A percentile compares a stretch with the other conserved stretches of the same genome.
Conservation (phyloP, 495 filamentous ascomycete genomes). For the Aspergillus nanangensis region DNA sequence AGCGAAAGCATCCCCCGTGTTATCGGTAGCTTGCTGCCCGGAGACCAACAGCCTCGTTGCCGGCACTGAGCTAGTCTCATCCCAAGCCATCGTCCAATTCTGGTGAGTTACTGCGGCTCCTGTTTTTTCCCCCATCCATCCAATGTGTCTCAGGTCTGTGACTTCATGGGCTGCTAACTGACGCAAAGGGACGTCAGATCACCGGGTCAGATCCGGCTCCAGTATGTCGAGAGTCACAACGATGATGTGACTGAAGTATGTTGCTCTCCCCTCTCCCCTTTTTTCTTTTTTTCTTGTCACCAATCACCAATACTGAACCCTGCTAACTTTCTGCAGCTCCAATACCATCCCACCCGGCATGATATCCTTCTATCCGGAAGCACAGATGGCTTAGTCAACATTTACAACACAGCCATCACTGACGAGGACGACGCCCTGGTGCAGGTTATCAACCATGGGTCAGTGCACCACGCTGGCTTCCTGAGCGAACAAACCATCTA, state of each 20-base stretch:
- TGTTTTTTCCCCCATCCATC: not conserved
- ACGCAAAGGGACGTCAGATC: slow-evolving; percentile 65
- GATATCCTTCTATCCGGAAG: slow-evolving; percentile 75
- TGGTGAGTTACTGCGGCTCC: slow-evolving; percentile 49
- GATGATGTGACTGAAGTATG: slow-evolving; percentile 83
- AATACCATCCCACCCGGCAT: slow-evolving; percentile 62
- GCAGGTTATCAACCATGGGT: slow-evolving; percentile 84
- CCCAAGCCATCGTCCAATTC: slow-evolving; percentile 66
- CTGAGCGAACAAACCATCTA: slow-evolving; percentile 63
- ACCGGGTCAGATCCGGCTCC: slow-evolving; percentile 42
- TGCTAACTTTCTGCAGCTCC: slow-evolving; percentile 43
- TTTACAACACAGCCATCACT: slow-evolving; percentile 68
- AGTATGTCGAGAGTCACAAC: slow-evolving; percentile 83
- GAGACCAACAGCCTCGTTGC: slow-evolving; percentile 59
- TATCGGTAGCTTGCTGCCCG: slow-evolving; percentile 64
- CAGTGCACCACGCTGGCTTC: slow-evolving; percentile 83
- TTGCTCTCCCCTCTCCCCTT: not conserved
- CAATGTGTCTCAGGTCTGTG: slow-evolving; percentile 9
- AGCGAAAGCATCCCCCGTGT: slow-evolving; percentile 49
- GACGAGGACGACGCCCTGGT: slow-evolving; percentile 85
- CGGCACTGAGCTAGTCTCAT: slow-evolving; percentile 74
- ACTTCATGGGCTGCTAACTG: slow-evolving; percentile 28
- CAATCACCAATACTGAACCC: too few species aligned
- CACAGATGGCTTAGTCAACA: slow-evolving; percentile 86
- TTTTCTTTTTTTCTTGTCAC: not conserved